Evolutionary conservation across 2,329 filamentous ascomycete species (phyloP).

Genomic region (Cyclaneusma minus): DNA sequence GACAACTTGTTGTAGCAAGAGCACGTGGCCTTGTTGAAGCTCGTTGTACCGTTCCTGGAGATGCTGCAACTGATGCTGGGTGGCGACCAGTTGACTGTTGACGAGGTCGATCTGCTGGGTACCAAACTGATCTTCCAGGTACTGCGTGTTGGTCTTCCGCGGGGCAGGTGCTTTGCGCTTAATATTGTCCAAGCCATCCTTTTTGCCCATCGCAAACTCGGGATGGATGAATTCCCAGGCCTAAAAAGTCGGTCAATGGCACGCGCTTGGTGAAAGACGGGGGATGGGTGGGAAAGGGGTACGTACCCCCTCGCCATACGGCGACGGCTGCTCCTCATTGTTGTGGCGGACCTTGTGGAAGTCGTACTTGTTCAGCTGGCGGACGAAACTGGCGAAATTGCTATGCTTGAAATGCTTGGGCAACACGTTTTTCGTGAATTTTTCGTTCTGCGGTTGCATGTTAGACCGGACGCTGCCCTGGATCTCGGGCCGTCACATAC

Average conservation of each 20-base stretch:
- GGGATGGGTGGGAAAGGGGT: conserved; percentile 9
- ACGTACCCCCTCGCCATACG: conserved; percentile 63
- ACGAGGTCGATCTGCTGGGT: conserved; percentile 81
- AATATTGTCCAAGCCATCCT: conserved; percentile 93
- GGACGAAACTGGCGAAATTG: conserved; percentile 94
- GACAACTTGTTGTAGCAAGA: conserved; percentile 45
- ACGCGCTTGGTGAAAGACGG: not conserved
- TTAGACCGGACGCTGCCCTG: not conserved
- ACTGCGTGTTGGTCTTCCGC: conserved; percentile 49
- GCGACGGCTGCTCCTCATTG: conserved; percentile 72
- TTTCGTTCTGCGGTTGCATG: conserved; percentile 58
- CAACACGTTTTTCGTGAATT: conserved; percentile 92
- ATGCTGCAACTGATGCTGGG: conserved; percentile 81
- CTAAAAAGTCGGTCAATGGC: conserved; percentile 29
- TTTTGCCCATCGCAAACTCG: conserved; percentile 89
- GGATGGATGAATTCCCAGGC: conserved; percentile 96
- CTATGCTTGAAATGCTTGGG: conserved; percentile 99
- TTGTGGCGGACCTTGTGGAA: conserved; percentile 95
- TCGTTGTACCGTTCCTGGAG: conserved; percentile 76
- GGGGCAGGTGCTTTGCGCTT: conserved; percentile 87
- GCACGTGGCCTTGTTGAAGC: conserved; percentile 46
- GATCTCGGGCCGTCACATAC: conserved; percentile 32
- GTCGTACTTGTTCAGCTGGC: conserved; percentile 92
- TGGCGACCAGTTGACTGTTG: conserved; percentile 75
- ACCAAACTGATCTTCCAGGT: conserved; percentile 55